Evolutionary conservation across 2,329 filamentous ascomycete species (phyloP), one percentile per base, ranked within the genome.

Genomic region (Arachnomyces sp.): DNA sequence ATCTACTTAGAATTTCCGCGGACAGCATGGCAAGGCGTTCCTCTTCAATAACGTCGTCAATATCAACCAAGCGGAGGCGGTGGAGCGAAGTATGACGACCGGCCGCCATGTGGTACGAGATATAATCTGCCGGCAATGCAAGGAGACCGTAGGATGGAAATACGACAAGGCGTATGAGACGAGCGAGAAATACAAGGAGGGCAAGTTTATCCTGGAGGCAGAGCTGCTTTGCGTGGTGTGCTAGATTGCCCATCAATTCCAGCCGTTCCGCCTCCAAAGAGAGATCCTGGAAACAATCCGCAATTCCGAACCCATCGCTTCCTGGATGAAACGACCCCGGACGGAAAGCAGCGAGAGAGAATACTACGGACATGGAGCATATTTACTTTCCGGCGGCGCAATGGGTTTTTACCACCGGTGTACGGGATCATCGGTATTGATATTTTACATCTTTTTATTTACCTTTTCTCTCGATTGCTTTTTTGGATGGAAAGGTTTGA

Each of bases 101-200:
- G 92, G 92, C 39, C 79, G 86, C 40, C 92, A 98, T 65, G 75
- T 96, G 42, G 92, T 98, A 35, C 82, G 92, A 43, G 92, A 98
- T 62, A 95, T 98, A 55, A 73, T 73, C 43, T 98, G 92, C 70
- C 77, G 84, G 43, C 86, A 94, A 65, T 98, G 92, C 75, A 84
- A 84, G 60, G 84, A 89, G 63, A 84, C 83, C 21, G 92, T 98
- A 39, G 92, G 92, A 28, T 98, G 92, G 92, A 96, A 95, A 65
- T 98, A 98, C 62, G 92, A 98, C 66, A 95, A 93, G 69, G 92
- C 92, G 1, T 96, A 85, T 62, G 92, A 98, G 69, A 66, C 72
- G 28, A 82, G 75, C 49, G 90, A 98, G 75, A 95, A 95, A 68
- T 98, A 98, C 69, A 98, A 98, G 72, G 92, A 98, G 73, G 89